Conservation (phyloP, 2,329 filamentous ascomycete genomes). For the Colletotrichum orchidophilum region DNA sequence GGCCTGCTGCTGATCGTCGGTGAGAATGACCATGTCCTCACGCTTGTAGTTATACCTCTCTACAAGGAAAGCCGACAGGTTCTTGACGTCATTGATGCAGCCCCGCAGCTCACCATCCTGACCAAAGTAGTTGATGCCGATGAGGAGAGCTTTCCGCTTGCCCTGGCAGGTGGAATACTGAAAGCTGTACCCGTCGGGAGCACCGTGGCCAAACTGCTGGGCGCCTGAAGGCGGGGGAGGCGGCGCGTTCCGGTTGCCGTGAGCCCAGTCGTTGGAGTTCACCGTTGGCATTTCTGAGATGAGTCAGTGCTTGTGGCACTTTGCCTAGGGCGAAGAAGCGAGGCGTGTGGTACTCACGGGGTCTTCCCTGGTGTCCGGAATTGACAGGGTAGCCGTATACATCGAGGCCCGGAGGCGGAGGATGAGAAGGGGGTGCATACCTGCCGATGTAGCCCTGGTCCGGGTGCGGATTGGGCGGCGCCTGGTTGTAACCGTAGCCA, state of each 20-base stretch:
- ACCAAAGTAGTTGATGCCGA: constrained; percentile 85
- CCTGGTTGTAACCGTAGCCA: constrained; percentile 40
- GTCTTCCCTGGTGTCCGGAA: constrained; percentile 25
- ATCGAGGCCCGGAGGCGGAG: constrained; percentile 55
- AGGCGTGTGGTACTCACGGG: constrained; percentile 3
- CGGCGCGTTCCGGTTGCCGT: constrained; percentile 41
- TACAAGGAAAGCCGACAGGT: constrained; percentile 77
- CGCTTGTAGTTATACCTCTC: constrained; percentile 75
- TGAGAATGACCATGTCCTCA: constrained; percentile 83
- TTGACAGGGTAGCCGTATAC: constrained; percentile 56
- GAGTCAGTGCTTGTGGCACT: not conserved
- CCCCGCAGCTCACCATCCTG: constrained; percentile 77
- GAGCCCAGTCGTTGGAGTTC: constrained; percentile 41
- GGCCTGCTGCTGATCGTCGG: constrained; percentile 77
- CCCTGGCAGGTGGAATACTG: constrained; percentile 82
- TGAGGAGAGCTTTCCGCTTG: constrained; percentile 76
- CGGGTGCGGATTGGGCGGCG: constrained; percentile 35
- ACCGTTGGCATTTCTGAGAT: constrained; percentile 33
- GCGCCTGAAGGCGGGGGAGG: constrained; percentile 58
- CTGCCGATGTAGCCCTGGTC: constrained; percentile 35
- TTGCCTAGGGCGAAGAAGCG: constrained; percentile 17
- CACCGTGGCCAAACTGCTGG: constrained; percentile 73
- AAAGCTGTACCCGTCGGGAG: constrained; percentile 75
- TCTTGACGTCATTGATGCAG: constrained; percentile 85
- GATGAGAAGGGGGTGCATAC: constrained; percentile 45